Conservation (phyloP, 371 early-diverging fungal species). For the Cokeromyces recurvatus region DNA sequence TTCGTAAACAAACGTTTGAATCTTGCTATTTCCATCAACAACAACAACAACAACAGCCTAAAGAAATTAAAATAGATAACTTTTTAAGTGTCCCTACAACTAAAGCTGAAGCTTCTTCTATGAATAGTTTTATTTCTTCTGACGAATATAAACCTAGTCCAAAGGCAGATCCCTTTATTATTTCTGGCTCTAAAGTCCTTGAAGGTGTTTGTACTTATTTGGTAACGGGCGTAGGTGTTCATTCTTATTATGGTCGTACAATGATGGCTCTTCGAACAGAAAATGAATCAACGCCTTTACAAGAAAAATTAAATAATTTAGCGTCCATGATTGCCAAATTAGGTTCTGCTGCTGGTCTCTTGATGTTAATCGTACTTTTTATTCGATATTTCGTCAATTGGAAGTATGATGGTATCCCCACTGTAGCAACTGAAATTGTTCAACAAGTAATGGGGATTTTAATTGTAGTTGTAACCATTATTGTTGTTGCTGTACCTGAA, state of each 20-base stretch:
- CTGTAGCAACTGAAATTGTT: slow-evolving; percentile 39
- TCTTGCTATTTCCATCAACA: slow-evolving; percentile 11
- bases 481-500: slow-evolving; percentile 84
- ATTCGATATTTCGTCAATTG: slow-evolving; percentile 58
- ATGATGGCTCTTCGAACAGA: slow-evolving; percentile 69
- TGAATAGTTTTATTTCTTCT: background rate
- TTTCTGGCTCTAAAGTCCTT: slow-evolving; percentile 70
- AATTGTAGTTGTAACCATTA: slow-evolving; percentile 67
- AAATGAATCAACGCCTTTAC: slow-evolving; percentile 68
- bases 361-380: slow-evolving; percentile 61
- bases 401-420: slow-evolving; percentile 20
- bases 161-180: slow-evolving; percentile 61
- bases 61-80: slow-evolving; percentile 1
- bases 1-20: slow-evolving; percentile 51
- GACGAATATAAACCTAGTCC: background rate
- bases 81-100: slow-evolving; percentile 6
- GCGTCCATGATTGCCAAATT: slow-evolving; percentile 72
- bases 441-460: slow-evolving; percentile 55
- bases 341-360: slow-evolving; percentile 60
- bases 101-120: background rate
- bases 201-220: slow-evolving; percentile 79
- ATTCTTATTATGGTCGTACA: slow-evolving; percentile 74
- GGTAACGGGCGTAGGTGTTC: slow-evolving; percentile 64
- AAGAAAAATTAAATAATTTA: slow-evolving; percentile 61
- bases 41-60: background rate